phyloP scores from a whole-genome alignment of 345 rosid genomes.

The Boechera divaricarpa region DNA sequence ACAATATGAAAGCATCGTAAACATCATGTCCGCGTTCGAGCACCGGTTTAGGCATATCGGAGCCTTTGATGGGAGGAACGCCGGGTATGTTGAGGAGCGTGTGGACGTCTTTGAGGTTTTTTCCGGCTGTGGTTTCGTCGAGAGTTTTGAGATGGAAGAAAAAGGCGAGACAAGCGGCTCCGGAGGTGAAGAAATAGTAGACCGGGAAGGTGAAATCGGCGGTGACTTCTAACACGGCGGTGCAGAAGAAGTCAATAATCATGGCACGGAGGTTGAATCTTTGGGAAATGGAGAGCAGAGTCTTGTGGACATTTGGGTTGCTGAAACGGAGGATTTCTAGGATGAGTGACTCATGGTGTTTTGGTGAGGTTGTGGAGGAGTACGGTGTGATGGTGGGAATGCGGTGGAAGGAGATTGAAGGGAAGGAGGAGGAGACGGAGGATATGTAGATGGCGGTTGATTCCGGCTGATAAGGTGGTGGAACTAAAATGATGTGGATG shows the following conservation, averaged over 20 bases:
- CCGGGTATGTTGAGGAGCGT: conserved; percentile 51
- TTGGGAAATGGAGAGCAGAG: conserved; percentile 49
- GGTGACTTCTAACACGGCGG: conserved; percentile 40
- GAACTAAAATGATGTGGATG: conserved; percentile 54
- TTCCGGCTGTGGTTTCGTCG: conserved; percentile 39
- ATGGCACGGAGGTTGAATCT: conserved; percentile 42
- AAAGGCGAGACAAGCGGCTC: conserved; percentile 48
- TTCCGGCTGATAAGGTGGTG: conserved; percentile 53
- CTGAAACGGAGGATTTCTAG: conserved; percentile 44
- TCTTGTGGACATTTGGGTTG: conserved; percentile 49
- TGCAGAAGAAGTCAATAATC: conserved; percentile 58
- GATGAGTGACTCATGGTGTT: conserved; percentile 44
- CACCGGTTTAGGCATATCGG: conserved; percentile 39
- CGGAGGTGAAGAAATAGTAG: conserved; percentile 54
- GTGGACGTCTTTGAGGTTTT: conserved; percentile 51
- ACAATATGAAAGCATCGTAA: conserved; percentile 40
- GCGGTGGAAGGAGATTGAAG: conserved; percentile 57
- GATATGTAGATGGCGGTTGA: conserved; percentile 44
- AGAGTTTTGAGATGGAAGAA: conserved; percentile 47
- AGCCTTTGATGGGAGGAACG: conserved; percentile 41
- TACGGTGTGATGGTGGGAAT: conserved; percentile 46
- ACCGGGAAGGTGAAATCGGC: conserved; percentile 48
- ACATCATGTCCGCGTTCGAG: conserved; percentile 43
- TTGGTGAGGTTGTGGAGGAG: conserved; percentile 31
- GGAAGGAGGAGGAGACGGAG: conserved; percentile 44